Base-by-base conservation (phyloP, 177 flowering plant genomes). In the Telopea speciosissima region DNA sequence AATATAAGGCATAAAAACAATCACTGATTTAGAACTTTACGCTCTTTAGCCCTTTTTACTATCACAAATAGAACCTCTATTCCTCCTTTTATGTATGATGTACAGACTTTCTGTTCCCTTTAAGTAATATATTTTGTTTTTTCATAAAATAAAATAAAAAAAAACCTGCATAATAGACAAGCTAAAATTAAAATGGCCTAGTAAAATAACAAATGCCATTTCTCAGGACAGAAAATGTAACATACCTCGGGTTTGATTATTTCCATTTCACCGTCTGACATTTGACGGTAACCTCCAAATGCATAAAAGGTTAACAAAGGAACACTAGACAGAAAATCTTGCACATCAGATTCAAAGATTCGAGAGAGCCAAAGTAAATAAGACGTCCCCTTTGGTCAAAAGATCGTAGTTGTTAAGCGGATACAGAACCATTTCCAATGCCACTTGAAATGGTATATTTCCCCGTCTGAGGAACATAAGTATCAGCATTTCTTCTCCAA, bases 211-310 rank as follows among this genome's bases (percentile, higher is more conserved):
- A 42, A 49, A 6, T 26, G 59, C 16, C 10, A 60, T 22, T 19
- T 23, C 22, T 24, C 17, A 59, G 36, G 2, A 24, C 17, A 22
- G 25, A 16, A 45, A 10, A 26, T 26, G 54, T 40, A 24, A 14
- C 58, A 14, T 66, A 77, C 80, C 80, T 77, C 72, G 0, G 76
- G 76, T 70, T 77, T 73, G 28, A 70, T 74, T 21, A 77, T 65
- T 56, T 69, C 74, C 69, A 75, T 77, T 40, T 73, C 71, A 67
- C 65, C 76, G 68, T 77, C 71, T 62, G 74, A 63, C 76, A 77
- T 77, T 67, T 68, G 61, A 68, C 14, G 22, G 56, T 68, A 68
- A 66, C 56, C 45, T 66, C 68, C 68, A 42, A 44, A 3, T n/a
- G 13, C 0, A 12, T 10, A 42, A 42, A 44, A 23, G 68, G 12